phyloP scores from a whole-genome alignment of 2,329 filamentous ascomycete species.

The Lasiodiplodia sp. region DNA sequence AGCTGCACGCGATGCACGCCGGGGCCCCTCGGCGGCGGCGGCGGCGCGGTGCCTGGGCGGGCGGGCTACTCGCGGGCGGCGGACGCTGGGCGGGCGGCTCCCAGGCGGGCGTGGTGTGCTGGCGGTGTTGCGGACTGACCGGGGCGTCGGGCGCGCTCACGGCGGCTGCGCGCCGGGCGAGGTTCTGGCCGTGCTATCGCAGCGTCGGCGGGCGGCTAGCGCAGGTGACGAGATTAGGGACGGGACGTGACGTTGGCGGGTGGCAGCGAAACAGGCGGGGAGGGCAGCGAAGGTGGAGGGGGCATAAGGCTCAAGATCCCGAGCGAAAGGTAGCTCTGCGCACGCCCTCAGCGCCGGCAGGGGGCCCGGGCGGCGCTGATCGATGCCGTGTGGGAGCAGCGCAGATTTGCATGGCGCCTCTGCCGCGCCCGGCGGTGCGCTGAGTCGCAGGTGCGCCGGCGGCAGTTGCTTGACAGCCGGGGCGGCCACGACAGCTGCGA shows the following conservation, averaged over 20 bases:
- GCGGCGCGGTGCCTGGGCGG: constrained; percentile 9
- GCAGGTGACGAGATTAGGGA: constrained; percentile 26
- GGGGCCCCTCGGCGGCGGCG: constrained; percentile 11
- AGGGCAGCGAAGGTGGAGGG: constrained; percentile 11
- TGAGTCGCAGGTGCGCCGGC: constrained; percentile 17
- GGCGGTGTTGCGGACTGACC: constrained; percentile 6
- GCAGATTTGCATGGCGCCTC: constrained; percentile 28
- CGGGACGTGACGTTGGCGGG: constrained; percentile 20
- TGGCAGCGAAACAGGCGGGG: constrained; percentile 11
- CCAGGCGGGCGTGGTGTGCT: constrained; percentile 5
- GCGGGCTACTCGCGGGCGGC: background rate
- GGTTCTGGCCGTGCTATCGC: constrained; percentile 21
- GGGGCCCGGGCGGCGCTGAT: constrained; percentile 25
- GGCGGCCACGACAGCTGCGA: constrained; percentile 22
- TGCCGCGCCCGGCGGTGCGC: constrained; percentile 19
- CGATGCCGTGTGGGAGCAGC: constrained; percentile 25
- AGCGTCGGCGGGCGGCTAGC: constrained; percentile 17
- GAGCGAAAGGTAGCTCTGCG: constrained; percentile 26
- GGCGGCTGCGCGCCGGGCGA: constrained; percentile 6
- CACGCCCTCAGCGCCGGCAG: constrained; percentile 15
- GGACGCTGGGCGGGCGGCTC: background rate
- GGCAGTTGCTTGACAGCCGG: constrained; percentile 27
- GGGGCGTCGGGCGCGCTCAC: constrained; percentile 10
- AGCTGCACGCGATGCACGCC: constrained; percentile 26
- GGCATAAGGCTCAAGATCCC: constrained; percentile 22